phyloP scores from a whole-genome alignment of 176 grass and related monocot genomes.

The Areca catechu region DNA sequence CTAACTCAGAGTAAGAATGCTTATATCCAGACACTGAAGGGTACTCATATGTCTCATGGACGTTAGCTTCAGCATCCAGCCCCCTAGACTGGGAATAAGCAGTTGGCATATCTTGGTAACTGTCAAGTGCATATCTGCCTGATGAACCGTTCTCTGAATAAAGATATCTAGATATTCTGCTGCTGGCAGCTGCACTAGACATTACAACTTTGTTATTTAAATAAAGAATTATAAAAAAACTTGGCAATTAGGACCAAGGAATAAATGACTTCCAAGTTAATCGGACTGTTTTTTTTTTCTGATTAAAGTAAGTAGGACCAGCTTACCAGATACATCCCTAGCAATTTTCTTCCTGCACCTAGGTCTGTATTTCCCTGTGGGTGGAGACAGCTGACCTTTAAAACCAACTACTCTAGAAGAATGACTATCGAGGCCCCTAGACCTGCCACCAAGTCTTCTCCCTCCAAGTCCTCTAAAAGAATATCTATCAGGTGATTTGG shows the following conservation, averaged over 20 bases:
- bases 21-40: constrained; percentile 28
- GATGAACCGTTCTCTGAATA: constrained; percentile 23
- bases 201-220: no score
- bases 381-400: constrained; percentile 24
- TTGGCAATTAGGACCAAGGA: constrained; percentile 6
- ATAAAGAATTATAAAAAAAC: constrained; percentile 8
- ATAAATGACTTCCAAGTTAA: background rate
- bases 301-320: background rate
- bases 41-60: constrained; percentile 25
- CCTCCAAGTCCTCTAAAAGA: background rate
- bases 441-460: constrained; percentile 9
- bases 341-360: constrained; percentile 36
- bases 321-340: constrained; percentile 27
- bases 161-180: constrained; percentile 23
- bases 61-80: constrained; percentile 2
- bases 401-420: constrained; percentile 17
- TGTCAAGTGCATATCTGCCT: constrained; percentile 10
- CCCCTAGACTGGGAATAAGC: constrained; percentile 1
- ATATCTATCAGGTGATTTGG: constrained; percentile 18
- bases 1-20: constrained; percentile 21
- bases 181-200: constrained; percentile 12
- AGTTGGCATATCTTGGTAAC: constrained; percentile 17
- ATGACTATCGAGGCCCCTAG: constrained; percentile 13
- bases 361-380: constrained; percentile 25
- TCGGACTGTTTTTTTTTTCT: background rate